phyloP scores from a whole-genome alignment of 768 basidiomycete species.

The Psilocybe tampanensis region DNA sequence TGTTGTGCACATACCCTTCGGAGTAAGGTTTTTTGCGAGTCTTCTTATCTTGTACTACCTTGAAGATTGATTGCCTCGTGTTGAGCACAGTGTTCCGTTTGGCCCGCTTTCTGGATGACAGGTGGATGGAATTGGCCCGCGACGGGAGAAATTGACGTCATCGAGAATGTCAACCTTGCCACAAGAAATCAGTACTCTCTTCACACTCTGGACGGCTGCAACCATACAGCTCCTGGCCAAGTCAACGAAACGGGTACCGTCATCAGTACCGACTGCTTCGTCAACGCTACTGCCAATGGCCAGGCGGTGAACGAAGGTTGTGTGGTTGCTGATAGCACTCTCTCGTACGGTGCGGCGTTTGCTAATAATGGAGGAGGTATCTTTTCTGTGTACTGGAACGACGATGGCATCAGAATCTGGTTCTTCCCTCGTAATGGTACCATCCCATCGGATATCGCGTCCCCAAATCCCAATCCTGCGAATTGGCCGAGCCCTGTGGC shows the following conservation, averaged over 20 bases:
- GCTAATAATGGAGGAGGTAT: constrained; percentile 11
- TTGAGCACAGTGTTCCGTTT: constrained; percentile 12
- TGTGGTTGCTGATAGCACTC: constrained; percentile 1
- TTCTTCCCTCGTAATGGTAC: constrained; percentile 10
- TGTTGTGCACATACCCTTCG: constrained; percentile 3
- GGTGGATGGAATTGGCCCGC: constrained; percentile 12
- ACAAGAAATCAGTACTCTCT: constrained; percentile 8
- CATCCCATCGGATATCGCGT: constrained; percentile 5
- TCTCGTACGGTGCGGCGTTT: constrained; percentile 9
- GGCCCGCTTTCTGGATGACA: constrained; percentile 18
- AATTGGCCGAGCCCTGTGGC: constrained; percentile 11
- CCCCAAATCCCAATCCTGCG: constrained; percentile 5
- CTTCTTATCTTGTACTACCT: background rate
- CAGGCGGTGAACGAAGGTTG: constrained; percentile 6
- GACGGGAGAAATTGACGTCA: constrained; percentile 14
- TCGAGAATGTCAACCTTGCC: constrained; percentile 17
- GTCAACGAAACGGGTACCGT: constrained; percentile 4
- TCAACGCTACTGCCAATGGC: constrained; percentile 12
- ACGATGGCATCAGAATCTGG: constrained; percentile 15
- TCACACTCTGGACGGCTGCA: constrained; percentile 11
- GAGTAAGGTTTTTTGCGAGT: background rate
- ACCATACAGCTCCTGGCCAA: background rate
- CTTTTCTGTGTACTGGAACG: constrained; percentile 13
- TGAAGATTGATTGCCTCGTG: background rate
- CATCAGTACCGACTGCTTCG: constrained; percentile 10